These are phyloP conservation scores for Pseudogymnoascus sp. DNA, from an alignment of 2,329 filamentous ascomycete genomes.

Conservation along the genomic window DNA sequence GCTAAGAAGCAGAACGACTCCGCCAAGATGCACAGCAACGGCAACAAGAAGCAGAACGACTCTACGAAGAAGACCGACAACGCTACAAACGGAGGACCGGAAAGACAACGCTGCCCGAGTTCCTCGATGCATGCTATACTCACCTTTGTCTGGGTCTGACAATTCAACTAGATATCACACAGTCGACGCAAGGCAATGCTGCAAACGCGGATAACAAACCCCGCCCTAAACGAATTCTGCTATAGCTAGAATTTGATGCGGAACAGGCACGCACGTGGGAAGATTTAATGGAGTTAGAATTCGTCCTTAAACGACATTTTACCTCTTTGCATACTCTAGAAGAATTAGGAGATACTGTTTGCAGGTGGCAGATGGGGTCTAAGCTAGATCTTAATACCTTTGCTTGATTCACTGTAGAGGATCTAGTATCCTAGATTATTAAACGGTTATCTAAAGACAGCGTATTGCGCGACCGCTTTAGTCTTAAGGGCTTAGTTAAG, in stretches of 20 bases:
- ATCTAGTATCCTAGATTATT: not conserved
- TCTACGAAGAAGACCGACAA: not conserved
- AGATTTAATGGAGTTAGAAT: not conserved
- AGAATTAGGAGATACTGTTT: not conserved
- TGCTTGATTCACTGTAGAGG: not conserved
- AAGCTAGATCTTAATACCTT: not conserved
- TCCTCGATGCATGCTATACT: not conserved
- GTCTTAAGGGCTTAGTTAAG: not conserved
- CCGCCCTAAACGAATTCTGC: not conserved
- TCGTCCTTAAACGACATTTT: not conserved
- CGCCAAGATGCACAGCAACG: no score
- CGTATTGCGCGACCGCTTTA: not conserved
- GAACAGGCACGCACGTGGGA: not conserved
- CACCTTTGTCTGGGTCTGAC: slow-evolving; percentile 10
- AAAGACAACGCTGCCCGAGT: not conserved
- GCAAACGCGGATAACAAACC: not conserved
- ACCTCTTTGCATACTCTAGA: not conserved
- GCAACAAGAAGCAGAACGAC: not conserved
- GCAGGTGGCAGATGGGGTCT: not conserved
- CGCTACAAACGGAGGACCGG: not conserved
- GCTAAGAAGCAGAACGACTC: no score
- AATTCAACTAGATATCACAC: not conserved
- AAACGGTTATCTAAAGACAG: not conserved
- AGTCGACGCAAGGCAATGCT: not conserved
- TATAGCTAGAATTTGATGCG: not conserved